These are phyloP conservation scores for Calocybe gambosa DNA, from an alignment of 1,284 basidiomycete species.

Conservation along the genomic window DNA sequence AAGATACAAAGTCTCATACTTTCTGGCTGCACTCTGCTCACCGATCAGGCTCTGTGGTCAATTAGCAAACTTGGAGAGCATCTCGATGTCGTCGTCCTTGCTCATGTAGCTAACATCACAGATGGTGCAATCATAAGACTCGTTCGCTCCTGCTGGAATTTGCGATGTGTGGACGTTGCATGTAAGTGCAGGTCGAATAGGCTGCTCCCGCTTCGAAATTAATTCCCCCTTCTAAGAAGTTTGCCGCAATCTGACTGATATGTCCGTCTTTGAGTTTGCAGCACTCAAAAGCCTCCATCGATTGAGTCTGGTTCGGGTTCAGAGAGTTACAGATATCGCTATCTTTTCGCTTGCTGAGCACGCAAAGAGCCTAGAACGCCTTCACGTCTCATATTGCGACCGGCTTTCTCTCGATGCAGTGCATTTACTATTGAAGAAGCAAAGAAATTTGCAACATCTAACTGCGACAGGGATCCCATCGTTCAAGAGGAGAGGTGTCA, in stretches of 20 bases:
- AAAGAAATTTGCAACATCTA: conserved; percentile 68
- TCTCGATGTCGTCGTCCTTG: conserved; percentile 78
- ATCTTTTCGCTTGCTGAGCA: conserved; percentile 65
- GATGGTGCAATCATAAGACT: conserved; percentile 73
- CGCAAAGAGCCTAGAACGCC: conserved; percentile 65
- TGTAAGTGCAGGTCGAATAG: conserved; percentile 47
- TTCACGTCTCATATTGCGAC: conserved; percentile 88
- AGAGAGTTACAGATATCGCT: conserved; percentile 60
- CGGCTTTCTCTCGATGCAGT: conserved; percentile 76
- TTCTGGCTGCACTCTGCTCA: conserved; percentile 78
- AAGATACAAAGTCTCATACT: conserved; percentile 75
- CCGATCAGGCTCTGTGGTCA: conserved; percentile 65
- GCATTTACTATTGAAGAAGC: conserved; percentile 64
- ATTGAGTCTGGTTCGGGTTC: conserved; percentile 75
- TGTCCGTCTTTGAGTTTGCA: conserved; percentile 79
- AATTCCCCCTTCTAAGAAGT: conserved; percentile 34
- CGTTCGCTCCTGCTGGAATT: conserved; percentile 64
- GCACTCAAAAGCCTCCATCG: conserved; percentile 68
- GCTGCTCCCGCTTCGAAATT: conserved; percentile 9
- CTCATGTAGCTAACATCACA: conserved; percentile 76
- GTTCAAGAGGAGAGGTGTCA: conserved; percentile 67
- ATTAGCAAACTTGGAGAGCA: conserved; percentile 72
- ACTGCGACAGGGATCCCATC: conserved; percentile 80
- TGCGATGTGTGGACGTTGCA: conserved; percentile 83
- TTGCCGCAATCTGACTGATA: conserved; percentile 80